phyloP scores from a whole-genome alignment of 495 filamentous ascomycete genomes.

The Penicillium daleae region DNA sequence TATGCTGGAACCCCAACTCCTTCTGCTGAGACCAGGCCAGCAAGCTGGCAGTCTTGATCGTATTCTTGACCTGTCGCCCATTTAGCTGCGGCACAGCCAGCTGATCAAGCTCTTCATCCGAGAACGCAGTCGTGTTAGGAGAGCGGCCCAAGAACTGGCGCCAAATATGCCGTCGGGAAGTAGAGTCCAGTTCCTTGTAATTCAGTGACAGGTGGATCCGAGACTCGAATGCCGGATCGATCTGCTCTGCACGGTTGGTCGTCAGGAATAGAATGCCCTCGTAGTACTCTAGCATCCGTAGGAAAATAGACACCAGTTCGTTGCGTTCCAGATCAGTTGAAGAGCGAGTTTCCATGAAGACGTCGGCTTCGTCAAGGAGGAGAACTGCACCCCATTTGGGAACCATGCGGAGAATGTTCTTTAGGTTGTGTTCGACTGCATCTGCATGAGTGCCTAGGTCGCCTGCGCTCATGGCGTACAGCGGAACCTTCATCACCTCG shows the following conservation, averaged over 20 bases:
- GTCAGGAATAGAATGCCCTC: conserved; percentile 66
- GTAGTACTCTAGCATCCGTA: conserved; percentile 57
- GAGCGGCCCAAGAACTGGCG: conserved; percentile 31
- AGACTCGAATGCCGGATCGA: conserved; percentile 56
- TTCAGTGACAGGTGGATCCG: conserved; percentile 55
- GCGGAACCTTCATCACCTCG: conserved; percentile 33
- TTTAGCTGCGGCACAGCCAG: conserved; percentile 30
- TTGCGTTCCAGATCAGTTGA: conserved; percentile 42
- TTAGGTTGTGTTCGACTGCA: conserved; percentile 54
- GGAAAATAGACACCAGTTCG: conserved; percentile 53
- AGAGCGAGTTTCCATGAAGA: conserved; percentile 47
- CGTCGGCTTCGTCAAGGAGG: conserved; percentile 52
- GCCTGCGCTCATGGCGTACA: conserved; percentile 53
- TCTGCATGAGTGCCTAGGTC: conserved; percentile 56
- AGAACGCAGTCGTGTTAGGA: conserved; percentile 21
- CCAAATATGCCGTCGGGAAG: conserved; percentile 36
- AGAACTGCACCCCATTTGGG: conserved; percentile 51
- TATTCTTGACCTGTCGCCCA: conserved; percentile 55
- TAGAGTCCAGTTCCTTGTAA: conserved; percentile 45
- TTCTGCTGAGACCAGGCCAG: conserved; percentile 29
- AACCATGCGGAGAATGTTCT: conserved; percentile 53
- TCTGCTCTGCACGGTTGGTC: conserved; percentile 53
- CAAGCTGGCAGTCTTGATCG: conserved; percentile 48
- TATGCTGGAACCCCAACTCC: conserved; percentile 19
- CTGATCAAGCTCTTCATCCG: conserved; percentile 35